Base-by-base conservation (phyloP, 2,329 filamentous ascomycete species). In the Penicillium sp. region DNA sequence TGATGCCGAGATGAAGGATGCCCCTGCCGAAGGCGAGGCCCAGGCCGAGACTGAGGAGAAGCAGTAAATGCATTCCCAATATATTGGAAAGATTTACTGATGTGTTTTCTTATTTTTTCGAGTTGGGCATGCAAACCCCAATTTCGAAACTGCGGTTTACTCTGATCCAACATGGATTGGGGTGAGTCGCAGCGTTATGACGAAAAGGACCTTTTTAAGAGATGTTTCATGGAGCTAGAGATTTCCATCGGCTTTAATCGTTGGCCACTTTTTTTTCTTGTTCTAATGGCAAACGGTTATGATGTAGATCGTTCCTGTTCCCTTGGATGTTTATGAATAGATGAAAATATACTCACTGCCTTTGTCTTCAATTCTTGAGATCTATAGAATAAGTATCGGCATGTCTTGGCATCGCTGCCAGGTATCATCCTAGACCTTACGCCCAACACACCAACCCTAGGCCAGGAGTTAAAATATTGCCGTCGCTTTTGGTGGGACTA, bases 1-100 rank as follows among this genome's bases (percentile, higher is more conserved):
- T 47, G 78, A 80, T 56, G 71, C 75, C 52, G 84, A 87, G 73
- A 87, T 87, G 85, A 82, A 83, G 68, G 85, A 87, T 68, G 84
- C 83, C 44, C 77, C 79, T 29, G 79, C 80, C 55, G 73, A 72
- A 47, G 67, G 35, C 48, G 48, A 51, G 27, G 27, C 36, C 7
- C 43, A 69, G 49, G 72, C 69, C 57, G 68, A 73, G 62, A 58
- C 60, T 43, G 71, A 74, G 61, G 68, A 74, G 68, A 76, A 77
- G 72, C 72, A 76, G 71, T 73, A 73, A 54, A 68, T 54, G 44
- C 23, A 36, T 52, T 29, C 25, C 27, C 31, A 36, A 4, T 6
- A 25, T 25, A 27, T 12, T 31, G 23, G 50, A 39, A 66, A 57
- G 42, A 55, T 61, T 45, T 53, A 13, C 31, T 50, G 38, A 47